These are phyloP conservation scores for Candida pseudocylindracea DNA, from an alignment of 1,139 yeast species.

Conservation along the genomic window DNA sequence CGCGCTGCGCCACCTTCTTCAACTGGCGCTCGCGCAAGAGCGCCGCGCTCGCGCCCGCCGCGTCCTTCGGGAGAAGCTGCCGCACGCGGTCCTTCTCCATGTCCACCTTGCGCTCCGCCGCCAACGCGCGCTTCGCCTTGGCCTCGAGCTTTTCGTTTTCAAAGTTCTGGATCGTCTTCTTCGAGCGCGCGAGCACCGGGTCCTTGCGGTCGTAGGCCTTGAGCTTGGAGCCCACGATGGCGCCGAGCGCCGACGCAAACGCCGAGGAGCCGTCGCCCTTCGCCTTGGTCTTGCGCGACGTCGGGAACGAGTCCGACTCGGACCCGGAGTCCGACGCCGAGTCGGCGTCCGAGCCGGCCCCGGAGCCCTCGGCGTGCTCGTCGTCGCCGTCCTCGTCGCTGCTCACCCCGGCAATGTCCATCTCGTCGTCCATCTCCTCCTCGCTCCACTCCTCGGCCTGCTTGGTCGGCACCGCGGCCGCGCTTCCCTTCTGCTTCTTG, in stretches of 20 bases:
- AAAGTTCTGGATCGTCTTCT: slow-evolving; percentile 43
- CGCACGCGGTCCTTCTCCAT: slow-evolving; percentile 48
- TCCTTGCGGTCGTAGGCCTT: slow-evolving; percentile 77
- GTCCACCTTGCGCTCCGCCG: slow-evolving; percentile 47
- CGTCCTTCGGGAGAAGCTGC: slow-evolving; percentile 30
- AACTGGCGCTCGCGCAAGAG: slow-evolving; percentile 41
- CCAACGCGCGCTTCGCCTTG: slow-evolving; percentile 54
- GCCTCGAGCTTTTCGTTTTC: slow-evolving; percentile 69
- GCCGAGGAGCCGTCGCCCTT: slow-evolving; percentile 47
- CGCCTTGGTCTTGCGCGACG: slow-evolving; percentile 28
- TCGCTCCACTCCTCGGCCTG: no score
- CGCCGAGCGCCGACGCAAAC: slow-evolving; percentile 66
- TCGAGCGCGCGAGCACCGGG: slow-evolving; percentile 72
- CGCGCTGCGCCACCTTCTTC: slow-evolving; percentile 78
- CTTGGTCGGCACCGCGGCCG: no score
- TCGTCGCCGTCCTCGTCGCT: not conserved
- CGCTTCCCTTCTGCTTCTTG: no score
- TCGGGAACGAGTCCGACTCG: slow-evolving; percentile 10
- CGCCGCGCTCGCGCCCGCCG: slow-evolving; percentile 10
- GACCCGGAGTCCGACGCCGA: slow-evolving; percentile 1
- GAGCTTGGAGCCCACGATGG: slow-evolving; percentile 65
- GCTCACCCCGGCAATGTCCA: no score
- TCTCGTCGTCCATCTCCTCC: no score
- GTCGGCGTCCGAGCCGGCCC: not conserved
- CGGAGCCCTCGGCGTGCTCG: not conserved